Conservation (phyloP, 257 asterid species). For the Lithospermum erythrorhizon region DNA sequence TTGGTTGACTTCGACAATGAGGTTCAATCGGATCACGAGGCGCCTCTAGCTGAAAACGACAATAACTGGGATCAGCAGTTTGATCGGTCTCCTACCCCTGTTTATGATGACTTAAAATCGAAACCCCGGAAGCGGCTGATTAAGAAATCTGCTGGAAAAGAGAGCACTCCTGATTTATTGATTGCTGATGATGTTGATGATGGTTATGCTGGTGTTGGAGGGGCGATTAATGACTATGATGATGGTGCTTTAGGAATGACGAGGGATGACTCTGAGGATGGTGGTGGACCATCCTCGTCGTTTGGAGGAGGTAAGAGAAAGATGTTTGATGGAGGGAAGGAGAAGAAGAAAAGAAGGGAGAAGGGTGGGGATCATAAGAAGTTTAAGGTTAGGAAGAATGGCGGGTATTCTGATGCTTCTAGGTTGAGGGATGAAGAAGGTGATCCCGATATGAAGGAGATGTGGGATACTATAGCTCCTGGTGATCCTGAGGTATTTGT, state of each 20-base stretch:
- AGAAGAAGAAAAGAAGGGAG: slow-evolving; percentile 32
- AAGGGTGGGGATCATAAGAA: slow-evolving; percentile 38
- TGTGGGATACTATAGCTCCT: slow-evolving; percentile 93
- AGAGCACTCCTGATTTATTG: slow-evolving; percentile 36
- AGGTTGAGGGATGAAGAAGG: slow-evolving; percentile 53
- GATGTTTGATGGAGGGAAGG: slow-evolving; percentile 37
- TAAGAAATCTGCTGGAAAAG: slow-evolving; percentile 41
- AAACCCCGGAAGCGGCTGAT: slow-evolving; percentile 75
- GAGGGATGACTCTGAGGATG: slow-evolving; percentile 57
- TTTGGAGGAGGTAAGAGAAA: slow-evolving; percentile 48
- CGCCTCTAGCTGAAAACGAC: slow-evolving; percentile 33
- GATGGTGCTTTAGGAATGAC: slow-evolving; percentile 35
- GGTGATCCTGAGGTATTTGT: slow-evolving; percentile 33
- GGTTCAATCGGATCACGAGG: slow-evolving; percentile 56
- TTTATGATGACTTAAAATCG: slow-evolving; percentile 37
- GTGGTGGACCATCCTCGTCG: slow-evolving; percentile 27
- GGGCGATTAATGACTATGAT: slow-evolving; percentile 18
- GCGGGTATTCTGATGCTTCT: slow-evolving; percentile 39
- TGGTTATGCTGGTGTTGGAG: slow-evolving; percentile 19
- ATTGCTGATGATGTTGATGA: slow-evolving; percentile 39
- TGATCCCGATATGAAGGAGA: slow-evolving; percentile 87
- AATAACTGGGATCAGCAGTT: slow-evolving; percentile 34
- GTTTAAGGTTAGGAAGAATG: slow-evolving; percentile 38
- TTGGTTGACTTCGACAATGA: slow-evolving; percentile 78
- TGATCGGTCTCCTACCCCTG: slow-evolving; percentile 65